Conservation (phyloP, 2,329 filamentous ascomycete genomes). For the Cladophialophora chaetospira region DNA sequence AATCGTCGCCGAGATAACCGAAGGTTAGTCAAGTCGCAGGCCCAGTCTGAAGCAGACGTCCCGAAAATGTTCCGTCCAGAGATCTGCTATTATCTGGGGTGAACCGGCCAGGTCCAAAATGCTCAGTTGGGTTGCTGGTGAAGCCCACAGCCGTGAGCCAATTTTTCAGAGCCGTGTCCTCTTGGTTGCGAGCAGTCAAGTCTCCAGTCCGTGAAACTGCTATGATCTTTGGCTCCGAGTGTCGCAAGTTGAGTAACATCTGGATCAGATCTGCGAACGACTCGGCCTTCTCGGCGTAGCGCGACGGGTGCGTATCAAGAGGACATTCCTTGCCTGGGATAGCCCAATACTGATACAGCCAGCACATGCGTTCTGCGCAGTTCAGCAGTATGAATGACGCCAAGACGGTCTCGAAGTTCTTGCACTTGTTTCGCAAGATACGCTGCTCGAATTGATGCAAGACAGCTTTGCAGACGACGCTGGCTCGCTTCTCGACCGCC, state of each 20-base stretch:
- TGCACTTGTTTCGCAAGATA: slow-evolving; percentile 56
- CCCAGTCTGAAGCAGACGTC: slow-evolving; percentile 11
- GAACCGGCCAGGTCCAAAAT: slow-evolving; percentile 42
- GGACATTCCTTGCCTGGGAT: slow-evolving; percentile 47
- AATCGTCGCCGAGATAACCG: not conserved
- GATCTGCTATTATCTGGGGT: slow-evolving; percentile 45
- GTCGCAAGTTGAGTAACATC: slow-evolving; percentile 61
- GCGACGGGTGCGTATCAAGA: slow-evolving; percentile 53
- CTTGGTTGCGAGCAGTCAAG: slow-evolving; percentile 43
- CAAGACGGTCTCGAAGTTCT: slow-evolving; percentile 62
- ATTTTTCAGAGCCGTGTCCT: slow-evolving; percentile 35
- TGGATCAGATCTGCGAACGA: slow-evolving; percentile 60
- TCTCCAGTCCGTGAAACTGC: slow-evolving; percentile 43
- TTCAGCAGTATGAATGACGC: slow-evolving; percentile 60
- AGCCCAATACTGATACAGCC: slow-evolving; percentile 57
- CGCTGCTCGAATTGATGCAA: slow-evolving; percentile 63
- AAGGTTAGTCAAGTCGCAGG: not conserved
- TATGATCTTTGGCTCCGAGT: slow-evolving; percentile 45
- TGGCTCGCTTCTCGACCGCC: slow-evolving; percentile 57
- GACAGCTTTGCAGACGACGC: slow-evolving; percentile 54
- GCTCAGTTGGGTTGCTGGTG: slow-evolving; percentile 15
- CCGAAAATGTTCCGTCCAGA: slow-evolving; percentile 36
- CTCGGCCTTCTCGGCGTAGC: slow-evolving; percentile 58
- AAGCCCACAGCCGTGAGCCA: slow-evolving; percentile 15
- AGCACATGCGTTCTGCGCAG: slow-evolving; percentile 62